Evolutionary conservation across 352 stramenopile species (phyloP).

Genomic region (Phytophthora citricola): DNA sequence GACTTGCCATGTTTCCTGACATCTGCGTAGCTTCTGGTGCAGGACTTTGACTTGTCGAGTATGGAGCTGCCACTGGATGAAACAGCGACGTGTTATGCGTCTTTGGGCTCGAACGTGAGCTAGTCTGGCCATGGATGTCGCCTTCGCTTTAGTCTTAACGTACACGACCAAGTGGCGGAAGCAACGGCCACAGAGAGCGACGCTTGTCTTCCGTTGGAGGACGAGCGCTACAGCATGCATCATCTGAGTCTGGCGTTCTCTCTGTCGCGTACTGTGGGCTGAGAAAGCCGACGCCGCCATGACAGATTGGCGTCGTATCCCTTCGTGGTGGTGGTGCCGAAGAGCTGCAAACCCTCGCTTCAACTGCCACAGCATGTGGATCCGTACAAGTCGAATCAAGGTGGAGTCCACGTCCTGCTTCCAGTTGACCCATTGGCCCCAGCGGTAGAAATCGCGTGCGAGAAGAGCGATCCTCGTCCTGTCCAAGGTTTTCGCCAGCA

Average conservation of each 20-base stretch:
- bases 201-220: slow-evolving; percentile 32
- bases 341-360: slow-evolving; percentile 30
- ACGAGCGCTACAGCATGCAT: slow-evolving; percentile 32
- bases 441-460: slow-evolving; percentile 15
- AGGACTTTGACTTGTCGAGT: background rate
- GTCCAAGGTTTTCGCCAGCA: slow-evolving; percentile 6
- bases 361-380: slow-evolving; percentile 19
- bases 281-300: slow-evolving; percentile 33
- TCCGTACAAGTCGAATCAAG: slow-evolving; percentile 21
- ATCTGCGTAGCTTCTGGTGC: slow-evolving; percentile 18
- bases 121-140: slow-evolving; percentile 3
- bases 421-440: slow-evolving; percentile 16
- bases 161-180: slow-evolving; percentile 34
- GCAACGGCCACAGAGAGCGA: slow-evolving; percentile 11
- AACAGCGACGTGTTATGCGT: slow-evolving; percentile 6
- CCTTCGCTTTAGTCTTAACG: slow-evolving; percentile 16
- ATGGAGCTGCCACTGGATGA: slow-evolving; percentile 19
- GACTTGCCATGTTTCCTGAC: slow-evolving; percentile 6
- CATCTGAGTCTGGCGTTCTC: slow-evolving; percentile 40
- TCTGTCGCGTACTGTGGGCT: slow-evolving; percentile 36
- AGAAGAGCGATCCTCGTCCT: slow-evolving; percentile 9
- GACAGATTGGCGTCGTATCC: slow-evolving; percentile 44
- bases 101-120: slow-evolving; percentile 14
- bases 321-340: slow-evolving; percentile 29
- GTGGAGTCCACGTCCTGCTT: slow-evolving; percentile 7